Base-by-base conservation (phyloP, 176 grass and related monocot species). In the Tuctoria greenei region DNA sequence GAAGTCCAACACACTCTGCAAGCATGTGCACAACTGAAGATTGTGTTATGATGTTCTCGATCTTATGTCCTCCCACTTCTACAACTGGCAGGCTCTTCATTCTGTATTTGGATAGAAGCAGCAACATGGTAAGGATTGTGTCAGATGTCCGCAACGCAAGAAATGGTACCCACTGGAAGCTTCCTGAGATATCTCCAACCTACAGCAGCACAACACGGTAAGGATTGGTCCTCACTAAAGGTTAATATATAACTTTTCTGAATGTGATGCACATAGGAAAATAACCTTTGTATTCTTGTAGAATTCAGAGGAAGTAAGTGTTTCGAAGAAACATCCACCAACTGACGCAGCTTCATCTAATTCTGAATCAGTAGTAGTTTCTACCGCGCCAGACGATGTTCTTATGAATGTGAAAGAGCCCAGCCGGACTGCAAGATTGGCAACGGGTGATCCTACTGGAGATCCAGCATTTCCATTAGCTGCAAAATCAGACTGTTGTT, bases 1-100 rank as follows among this genome's bases (percentile, higher is more conserved):
- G 74, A 81, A 92, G 87, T 17, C 89, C 96, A 77, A 86, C 92
- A 83, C 96, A 99, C 79, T 99, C 96, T 60, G 87, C 96, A 64
- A 99, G 89, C 87, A 99, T 99, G 82, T 99, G 96, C 51, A 99
- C 85, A 7, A 95, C 92, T 0, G 77, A 86, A 61, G 96, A 95
- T 66, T 99, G 96, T 28, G 96, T 99, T 59, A 95, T 80, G 58
- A 99, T 88, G 84, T 99, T 99, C 79, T 90, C 96, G 49, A 99
- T 92, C 68, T 88, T 88, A 73, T 93, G 89, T 79, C 88, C 82
- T n/a, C 82, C 87, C 11, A 95, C 80, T 80, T 95, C 85, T 71
- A 99, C 92, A 0, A 99, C 92, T 47, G 92, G 96, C 17, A 99
- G 92, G 62, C 92, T 99, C 74, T 99, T 99, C 89, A 99, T 90